These are phyloP conservation scores for Sporothrix euskadiensis DNA, from an alignment of 2,329 filamentous ascomycete species.

Conservation along the genomic window DNA sequence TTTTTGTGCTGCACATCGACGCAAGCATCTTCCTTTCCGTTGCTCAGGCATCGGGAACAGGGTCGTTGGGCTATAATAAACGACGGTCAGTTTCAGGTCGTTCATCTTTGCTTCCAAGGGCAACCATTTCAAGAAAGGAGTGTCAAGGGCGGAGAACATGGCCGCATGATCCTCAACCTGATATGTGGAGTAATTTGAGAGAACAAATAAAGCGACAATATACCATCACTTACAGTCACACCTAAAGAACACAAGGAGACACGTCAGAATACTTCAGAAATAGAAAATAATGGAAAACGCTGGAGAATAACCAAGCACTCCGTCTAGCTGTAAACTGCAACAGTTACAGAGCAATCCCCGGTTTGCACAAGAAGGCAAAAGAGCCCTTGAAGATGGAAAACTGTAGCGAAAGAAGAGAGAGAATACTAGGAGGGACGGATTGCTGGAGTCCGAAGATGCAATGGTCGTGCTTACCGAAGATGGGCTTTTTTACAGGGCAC, in stretches of 20 bases:
- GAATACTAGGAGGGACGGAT: neutral
- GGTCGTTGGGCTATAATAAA: conserved; percentile 64
- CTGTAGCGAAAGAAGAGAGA: neutral
- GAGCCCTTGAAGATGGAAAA: neutral
- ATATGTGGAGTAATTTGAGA: neutral
- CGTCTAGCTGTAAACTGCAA: neutral
- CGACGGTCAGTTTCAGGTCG: neutral
- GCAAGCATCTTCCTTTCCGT: conserved; percentile 78
- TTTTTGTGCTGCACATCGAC: conserved; percentile 87
- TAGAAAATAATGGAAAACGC: neutral
- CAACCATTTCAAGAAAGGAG: neutral
- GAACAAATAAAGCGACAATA: neutral
- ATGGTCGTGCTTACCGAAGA: conserved; percentile 57
- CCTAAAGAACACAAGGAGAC: conserved; percentile 10
- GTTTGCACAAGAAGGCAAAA: neutral
- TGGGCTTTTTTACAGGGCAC: conserved; percentile 85
- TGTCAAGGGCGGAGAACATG: neutral
- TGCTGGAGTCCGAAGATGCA: neutral
- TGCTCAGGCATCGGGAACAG: conserved; percentile 73
- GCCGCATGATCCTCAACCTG: no score
- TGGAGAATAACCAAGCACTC: neutral
- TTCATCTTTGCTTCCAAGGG: neutral
- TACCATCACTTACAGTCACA: conserved; percentile 26
- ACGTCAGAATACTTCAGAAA: neutral
- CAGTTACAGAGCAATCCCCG: neutral